phyloP scores from a whole-genome alignment of 2,329 filamentous ascomycete genomes.

The Colletotrichum cordylinicola region DNA sequence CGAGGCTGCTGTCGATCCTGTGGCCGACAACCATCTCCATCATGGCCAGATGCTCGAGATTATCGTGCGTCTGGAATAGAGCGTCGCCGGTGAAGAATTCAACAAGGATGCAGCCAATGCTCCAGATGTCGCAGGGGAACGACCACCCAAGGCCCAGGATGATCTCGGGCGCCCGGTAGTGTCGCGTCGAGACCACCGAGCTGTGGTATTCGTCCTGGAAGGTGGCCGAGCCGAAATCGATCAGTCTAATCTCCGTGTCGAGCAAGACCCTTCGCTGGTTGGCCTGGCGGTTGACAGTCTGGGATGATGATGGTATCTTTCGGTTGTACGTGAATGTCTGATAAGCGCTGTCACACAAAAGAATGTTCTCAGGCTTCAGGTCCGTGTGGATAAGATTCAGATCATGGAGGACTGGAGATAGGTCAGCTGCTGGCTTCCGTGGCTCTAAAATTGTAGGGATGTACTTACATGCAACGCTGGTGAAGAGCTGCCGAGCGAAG shows the following conservation, averaged over 20 bases:
- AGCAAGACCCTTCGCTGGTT: conserved; percentile 69
- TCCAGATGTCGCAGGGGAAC: conserved; percentile 76
- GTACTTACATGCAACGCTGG: conserved; percentile 93
- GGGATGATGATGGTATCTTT: conserved; percentile 71
- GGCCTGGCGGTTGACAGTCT: conserved; percentile 63
- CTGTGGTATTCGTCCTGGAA: conserved; percentile 78
- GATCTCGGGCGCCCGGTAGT: conserved; percentile 74
- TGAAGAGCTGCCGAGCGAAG: conserved; percentile 94
- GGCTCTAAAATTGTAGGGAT: not conserved
- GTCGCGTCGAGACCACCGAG: conserved; percentile 72
- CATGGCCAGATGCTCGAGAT: conserved; percentile 77
- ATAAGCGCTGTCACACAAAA: conserved; percentile 69
- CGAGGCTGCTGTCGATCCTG: conserved; percentile 63
- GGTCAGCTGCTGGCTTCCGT: conserved; percentile 20
- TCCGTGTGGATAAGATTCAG: conserved; percentile 96
- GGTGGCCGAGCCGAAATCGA: conserved; percentile 75
- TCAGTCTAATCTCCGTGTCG: conserved; percentile 73
- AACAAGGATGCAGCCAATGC: conserved; percentile 75
- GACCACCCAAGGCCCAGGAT: conserved; percentile 76
- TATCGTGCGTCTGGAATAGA: conserved; percentile 75
- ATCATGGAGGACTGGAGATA: conserved; percentile 81
- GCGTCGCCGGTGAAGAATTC: conserved; percentile 77
- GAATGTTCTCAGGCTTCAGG: conserved; percentile 74
- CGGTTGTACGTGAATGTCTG: conserved; percentile 76
- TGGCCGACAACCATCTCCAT: conserved; percentile 72